Percentiles rank a stretch among this genome's conserved stretches.
phyloP scores from a whole-genome alignment of 208 protist genomes.

The Naegleria gruberi region DNA sequence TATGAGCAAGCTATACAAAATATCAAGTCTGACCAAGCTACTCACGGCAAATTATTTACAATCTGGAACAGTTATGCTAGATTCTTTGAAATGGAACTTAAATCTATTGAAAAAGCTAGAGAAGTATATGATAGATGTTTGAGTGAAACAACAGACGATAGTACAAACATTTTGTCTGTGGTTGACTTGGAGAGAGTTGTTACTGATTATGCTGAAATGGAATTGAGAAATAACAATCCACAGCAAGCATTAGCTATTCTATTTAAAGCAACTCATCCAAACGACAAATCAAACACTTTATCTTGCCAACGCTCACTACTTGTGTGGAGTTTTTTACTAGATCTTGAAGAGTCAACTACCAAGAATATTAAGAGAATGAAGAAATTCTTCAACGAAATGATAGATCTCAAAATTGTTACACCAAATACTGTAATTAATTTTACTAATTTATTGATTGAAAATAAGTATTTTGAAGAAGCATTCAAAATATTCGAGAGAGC shows the following conservation, averaged over 20 bases:
- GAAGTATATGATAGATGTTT: slow-evolving; percentile 45
- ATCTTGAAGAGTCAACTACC: slow-evolving; percentile 27
- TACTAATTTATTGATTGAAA: slow-evolving; percentile 60
- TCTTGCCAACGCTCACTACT: not conserved
- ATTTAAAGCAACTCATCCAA: slow-evolving; percentile 51
- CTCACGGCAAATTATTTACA: slow-evolving; percentile 45
- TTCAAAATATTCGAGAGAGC: slow-evolving; percentile 49
- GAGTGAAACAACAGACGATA: slow-evolving; percentile 36
- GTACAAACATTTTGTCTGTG: slow-evolving; percentile 20
- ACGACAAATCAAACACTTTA: not conserved
- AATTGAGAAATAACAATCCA: slow-evolving; percentile 54
- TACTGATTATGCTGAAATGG: slow-evolving; percentile 80
- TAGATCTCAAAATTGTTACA: slow-evolving; percentile 62
- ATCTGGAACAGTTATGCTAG: slow-evolving; percentile 68
- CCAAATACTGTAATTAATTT: slow-evolving; percentile 78
- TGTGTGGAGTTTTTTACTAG: slow-evolving; percentile 22
- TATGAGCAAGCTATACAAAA: slow-evolving; percentile 60
- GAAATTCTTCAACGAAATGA: slow-evolving; percentile 53
- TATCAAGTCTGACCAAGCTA: slow-evolving; percentile 52
- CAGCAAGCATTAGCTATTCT: slow-evolving; percentile 55
- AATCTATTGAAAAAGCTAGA: slow-evolving; percentile 53
- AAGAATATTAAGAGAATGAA: slow-evolving; percentile 35
- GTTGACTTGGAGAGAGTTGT: slow-evolving; percentile 73
- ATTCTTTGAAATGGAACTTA: slow-evolving; percentile 55
- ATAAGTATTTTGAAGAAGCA: slow-evolving; percentile 59